Evolutionary conservation across 345 rosid species (phyloP), one percentile per base, ranked within the genome.

Genomic region (Boechera retrofracta): DNA sequence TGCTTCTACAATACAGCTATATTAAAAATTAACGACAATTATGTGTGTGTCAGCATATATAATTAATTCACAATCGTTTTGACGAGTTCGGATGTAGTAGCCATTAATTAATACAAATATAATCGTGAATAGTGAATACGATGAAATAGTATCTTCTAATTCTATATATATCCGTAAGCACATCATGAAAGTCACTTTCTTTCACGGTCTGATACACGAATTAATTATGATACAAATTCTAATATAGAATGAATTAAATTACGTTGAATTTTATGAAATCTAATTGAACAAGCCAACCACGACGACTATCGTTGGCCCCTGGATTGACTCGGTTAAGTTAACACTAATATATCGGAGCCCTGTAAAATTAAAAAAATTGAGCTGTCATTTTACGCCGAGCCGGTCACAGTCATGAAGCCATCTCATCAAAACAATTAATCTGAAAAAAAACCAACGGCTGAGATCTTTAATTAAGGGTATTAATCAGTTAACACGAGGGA

Each of bases 151-250:
- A 59, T 58, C 36, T 15, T 56, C 42, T 39, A 9, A 4, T 36
- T 8, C 44, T 39, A 16, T 21, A 7, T 42, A 4, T 47, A 77
- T 64, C 57, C 57, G 12, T 45, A 67, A 12, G 65, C 48, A 72
- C 72, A 71, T 71, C 81, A 77, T 72, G 76, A 56, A 71, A 39
- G 56, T 65, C 81, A 77, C 73, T 66, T 77, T 77, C 81, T 65
- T 57, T 64, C 81, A 72, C 73, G 77, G 77, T 65, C 63, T 71
- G 73, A 48, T 48, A 28, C 10, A 26, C 35, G 38, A 29, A 32
- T 48, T 66, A n/a, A 66, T 16, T 15, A 70, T 29, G 31, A 70
- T 44, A 33, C 52, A 10, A 21, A 44, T 45, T 12, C 10, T 3
- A n/a, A 39, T 64, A 64, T 2, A 71, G 57, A 31, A 72, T 2